Percentiles rank a stretch among this genome's conserved stretches.
phyloP scores from a whole-genome alignment of 2,329 filamentous ascomycete genomes.

The Juglanconis oblonga region DNA sequence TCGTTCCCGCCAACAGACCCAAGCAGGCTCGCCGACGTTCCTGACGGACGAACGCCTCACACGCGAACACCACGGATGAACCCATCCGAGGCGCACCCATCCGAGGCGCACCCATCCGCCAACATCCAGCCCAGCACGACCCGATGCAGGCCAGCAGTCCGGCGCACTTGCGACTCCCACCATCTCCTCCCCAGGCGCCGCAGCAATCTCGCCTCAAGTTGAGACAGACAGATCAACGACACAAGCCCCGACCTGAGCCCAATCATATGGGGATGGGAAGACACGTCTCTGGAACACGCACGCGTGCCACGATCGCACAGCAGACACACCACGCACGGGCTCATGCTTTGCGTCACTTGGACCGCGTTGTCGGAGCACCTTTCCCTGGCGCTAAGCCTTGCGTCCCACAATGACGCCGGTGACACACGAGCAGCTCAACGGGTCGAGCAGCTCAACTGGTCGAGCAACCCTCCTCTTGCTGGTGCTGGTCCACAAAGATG shows the following conservation, averaged over 20 bases:
- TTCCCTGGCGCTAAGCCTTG: not conserved
- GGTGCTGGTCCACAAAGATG: not conserved
- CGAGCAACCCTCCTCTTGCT: not conserved
- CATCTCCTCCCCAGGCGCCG: not conserved
- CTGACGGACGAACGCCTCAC: not conserved
- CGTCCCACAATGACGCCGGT: not conserved
- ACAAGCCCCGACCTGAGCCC: not conserved
- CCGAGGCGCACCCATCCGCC: not conserved
- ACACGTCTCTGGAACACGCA: not conserved
- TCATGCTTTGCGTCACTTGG: not conserved
- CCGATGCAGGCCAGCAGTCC: not conserved
- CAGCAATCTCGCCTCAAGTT: not conserved
- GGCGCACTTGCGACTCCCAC: not conserved
- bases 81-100: not conserved
- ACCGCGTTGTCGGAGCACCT: not conserved
- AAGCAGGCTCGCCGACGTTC: not conserved
- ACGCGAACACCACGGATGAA: not conserved
- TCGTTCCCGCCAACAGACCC: not conserved
- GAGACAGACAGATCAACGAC: not conserved
- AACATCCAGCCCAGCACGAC: not conserved
- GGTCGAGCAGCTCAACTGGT: not conserved
- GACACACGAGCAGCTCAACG: not conserved
- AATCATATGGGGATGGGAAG: not conserved
- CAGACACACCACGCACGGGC: not conserved
- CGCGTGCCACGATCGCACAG: not conserved